Conservation (phyloP, 2,329 filamentous ascomycete genomes). For the Aspergillus japonicus region DNA sequence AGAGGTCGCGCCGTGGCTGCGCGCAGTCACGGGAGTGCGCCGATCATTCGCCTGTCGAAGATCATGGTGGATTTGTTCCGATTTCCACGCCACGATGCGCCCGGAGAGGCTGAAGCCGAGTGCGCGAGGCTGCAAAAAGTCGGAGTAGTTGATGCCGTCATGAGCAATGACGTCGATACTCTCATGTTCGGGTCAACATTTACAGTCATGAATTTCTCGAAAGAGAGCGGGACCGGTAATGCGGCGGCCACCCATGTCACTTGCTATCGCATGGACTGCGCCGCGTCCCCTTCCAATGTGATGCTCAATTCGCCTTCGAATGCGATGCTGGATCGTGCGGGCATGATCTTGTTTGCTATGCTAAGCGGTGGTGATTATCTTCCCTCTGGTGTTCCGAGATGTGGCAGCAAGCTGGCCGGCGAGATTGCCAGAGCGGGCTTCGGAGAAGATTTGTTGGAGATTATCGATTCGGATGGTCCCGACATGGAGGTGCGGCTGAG, state of each 20-base stretch:
- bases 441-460: conserved; percentile 65
- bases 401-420: conserved; percentile 82
- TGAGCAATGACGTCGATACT: conserved; percentile 95
- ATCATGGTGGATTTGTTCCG: conserved; percentile 80
- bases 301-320: conserved; percentile 21
- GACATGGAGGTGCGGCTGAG: conserved; percentile 44
- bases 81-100: conserved; percentile 79
- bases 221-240: conserved; percentile 64
- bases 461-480: conserved; percentile 55
- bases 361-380: conserved; percentile 96
- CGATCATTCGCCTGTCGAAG: conserved; percentile 73
- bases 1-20: conserved; percentile 67
- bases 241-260: conserved; percentile 76
- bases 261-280: conserved; percentile 61
- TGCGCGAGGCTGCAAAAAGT: conserved; percentile 81
- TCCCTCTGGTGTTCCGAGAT: conserved; percentile 81
- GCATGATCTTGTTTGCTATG: conserved; percentile 89
- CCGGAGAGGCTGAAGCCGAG: conserved; percentile 93
- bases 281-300: conserved; percentile 23
- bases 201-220: conserved; percentile 79
- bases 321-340: conserved; percentile 67
- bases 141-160: conserved; percentile 84
- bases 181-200: conserved; percentile 90
- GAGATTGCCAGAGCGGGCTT: conserved; percentile 89
- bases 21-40: conserved; percentile 59